Conservation (phyloP, 257 asterid genomes). For the Striga asiatica region DNA sequence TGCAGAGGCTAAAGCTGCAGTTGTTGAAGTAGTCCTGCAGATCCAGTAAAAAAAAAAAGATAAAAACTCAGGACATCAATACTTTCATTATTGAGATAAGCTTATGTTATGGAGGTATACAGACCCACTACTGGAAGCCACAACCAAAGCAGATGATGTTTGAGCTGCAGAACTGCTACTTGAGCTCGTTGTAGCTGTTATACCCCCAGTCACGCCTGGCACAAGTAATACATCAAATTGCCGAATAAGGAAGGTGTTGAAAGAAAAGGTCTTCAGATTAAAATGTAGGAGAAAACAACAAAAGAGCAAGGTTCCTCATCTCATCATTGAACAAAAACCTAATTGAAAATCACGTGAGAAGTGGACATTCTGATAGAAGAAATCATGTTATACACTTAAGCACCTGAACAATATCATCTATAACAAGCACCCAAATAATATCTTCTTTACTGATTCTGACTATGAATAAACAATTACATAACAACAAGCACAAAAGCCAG, state of each 20-base stretch:
- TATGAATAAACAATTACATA: neutral
- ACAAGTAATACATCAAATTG: slow-evolving; percentile 16
- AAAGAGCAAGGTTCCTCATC: too few relatives aligned
- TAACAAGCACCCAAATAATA: neutral
- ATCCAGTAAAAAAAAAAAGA: slow-evolving; percentile 20
- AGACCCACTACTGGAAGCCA: slow-evolving; percentile 66
- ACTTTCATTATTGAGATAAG: neutral
- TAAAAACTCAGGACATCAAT: slow-evolving; percentile 6
- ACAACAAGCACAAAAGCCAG: neutral
- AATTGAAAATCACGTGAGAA: too few relatives aligned
- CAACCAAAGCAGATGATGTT: slow-evolving; percentile 44
- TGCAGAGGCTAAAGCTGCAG: slow-evolving; percentile 31
- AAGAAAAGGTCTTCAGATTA: too few relatives aligned
- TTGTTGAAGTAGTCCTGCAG: slow-evolving; percentile 50
- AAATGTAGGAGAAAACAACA: too few relatives aligned
- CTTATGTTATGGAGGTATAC: slow-evolving; percentile 18
- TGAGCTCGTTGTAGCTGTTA: slow-evolving; percentile 36
- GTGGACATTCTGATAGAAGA: too few relatives aligned
- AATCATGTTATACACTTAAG: too few relatives aligned
- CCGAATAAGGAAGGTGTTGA: neutral
- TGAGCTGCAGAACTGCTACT: slow-evolving; percentile 51
- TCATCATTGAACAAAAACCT: too few relatives aligned
- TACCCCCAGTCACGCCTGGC: slow-evolving; percentile 32
- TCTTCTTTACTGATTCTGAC: neutral
- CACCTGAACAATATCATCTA: slow-evolving; percentile 7